Base-by-base conservation (phyloP, 2,329 filamentous ascomycete species). In the Penicillium sclerotigenum region DNA sequence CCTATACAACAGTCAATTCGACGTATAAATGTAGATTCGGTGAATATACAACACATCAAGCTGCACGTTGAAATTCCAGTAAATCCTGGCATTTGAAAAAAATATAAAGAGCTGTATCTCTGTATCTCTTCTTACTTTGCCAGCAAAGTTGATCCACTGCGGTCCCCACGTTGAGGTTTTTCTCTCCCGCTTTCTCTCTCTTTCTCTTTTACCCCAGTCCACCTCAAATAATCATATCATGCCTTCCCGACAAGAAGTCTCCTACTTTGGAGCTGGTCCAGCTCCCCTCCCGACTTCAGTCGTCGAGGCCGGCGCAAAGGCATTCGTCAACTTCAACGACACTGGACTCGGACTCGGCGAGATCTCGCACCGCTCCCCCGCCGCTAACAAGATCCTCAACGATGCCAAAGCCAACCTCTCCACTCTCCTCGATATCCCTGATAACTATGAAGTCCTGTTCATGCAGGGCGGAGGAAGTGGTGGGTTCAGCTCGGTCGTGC, bases 211-310 rank as follows among this genome's bases (percentile, higher is more conserved):
- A 42, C 24, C 36, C 49, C 52, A 45, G 14, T 13, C 38, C 31
- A 40, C 29, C 40, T 26, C 18, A 48, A 43, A 26, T 13, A 33
- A 43, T 8, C 10, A 36, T 48, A 59, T 49, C 52, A 72, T 93
- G 89, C 87, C 88, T 67, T 79, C 83, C 61, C 82, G 90, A 75
- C 80, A 85, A 65, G 87, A 93, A 61, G 84, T 94, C 71, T 83
- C 87, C 63, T 94, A 95, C 77, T 96, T 96, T 66, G 91, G 92
- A 59, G 92, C 93, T 51, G 93, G 93, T 60, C 93, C 93, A 47
- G 91, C 93, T n/a, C 80, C 85, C 31, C 82, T 97, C 18, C 92
- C 92, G 24, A 95, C 90, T 13, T 77, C 84, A 4, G 89, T 97
- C 22, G 83, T 97, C 47, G 85, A 94, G 73, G 81, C 80, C 42